Evolutionary conservation across 2,329 filamentous ascomycete genomes (phyloP).

Genomic region (Ascochyta koolunga): DNA sequence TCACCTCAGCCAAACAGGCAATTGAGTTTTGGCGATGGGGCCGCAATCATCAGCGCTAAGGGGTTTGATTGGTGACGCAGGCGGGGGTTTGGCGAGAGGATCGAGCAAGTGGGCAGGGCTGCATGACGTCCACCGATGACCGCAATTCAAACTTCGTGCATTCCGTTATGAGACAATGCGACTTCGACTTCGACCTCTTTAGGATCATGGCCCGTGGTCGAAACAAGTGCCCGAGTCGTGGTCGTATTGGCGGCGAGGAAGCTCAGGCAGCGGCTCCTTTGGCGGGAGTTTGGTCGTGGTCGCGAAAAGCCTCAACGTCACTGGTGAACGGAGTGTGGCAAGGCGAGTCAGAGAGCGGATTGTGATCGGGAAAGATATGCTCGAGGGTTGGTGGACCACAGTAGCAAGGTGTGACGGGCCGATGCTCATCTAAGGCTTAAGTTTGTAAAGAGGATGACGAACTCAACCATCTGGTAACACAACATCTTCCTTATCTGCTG

Average conservation of each 20-base stretch:
- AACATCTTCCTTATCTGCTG: neutral
- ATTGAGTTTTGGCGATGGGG: slow-evolving; percentile 1
- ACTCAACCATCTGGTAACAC: neutral
- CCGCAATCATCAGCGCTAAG: slow-evolving; percentile 1
- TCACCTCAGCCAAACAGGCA: neutral
- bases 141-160: neutral
- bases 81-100: slow-evolving; percentile 6
- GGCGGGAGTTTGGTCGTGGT: neutral
- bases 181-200: neutral
- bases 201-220: neutral
- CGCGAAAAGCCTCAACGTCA: neutral
- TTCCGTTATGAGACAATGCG: neutral
- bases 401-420: neutral
- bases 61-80: slow-evolving; percentile 12
- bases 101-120: neutral
- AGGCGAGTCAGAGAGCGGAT: neutral
- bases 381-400: neutral
- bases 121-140: slow-evolving; percentile 7
- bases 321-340: neutral
- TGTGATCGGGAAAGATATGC: neutral
- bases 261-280: neutral
- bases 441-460: neutral
- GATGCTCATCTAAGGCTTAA: neutral
- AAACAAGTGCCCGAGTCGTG: slow-evolving; percentile 1
- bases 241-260: neutral